Conservation (phyloP, 257 asterid genomes). For the Solanum pinnatisectum region DNA sequence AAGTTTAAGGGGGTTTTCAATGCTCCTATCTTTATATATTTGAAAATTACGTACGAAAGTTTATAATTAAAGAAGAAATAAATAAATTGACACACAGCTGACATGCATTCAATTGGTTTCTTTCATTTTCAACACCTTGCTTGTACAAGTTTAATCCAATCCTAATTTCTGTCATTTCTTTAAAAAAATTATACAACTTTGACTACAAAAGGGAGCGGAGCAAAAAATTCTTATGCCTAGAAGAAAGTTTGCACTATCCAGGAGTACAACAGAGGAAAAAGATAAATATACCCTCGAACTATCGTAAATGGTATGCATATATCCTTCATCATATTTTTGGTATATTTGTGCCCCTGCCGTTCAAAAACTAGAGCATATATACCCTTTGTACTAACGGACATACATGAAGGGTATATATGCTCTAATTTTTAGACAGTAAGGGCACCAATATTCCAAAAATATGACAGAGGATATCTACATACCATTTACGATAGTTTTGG, state of each 20-base stretch:
- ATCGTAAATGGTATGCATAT: too few relatives aligned
- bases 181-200: not conserved
- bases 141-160: not conserved
- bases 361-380: too few relatives aligned
- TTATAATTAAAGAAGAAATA: not conserved
- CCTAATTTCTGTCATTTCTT: not conserved
- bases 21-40: too few relatives aligned
- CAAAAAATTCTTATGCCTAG: not conserved
- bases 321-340: fast-evolving
- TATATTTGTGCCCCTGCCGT: fast-evolving
- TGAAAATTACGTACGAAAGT: too few relatives aligned
- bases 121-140: not conserved
- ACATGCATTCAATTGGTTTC: not conserved
- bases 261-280: not conserved
- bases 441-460: fast-evolving
- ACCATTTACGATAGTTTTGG: too few relatives aligned
- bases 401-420: too few relatives aligned
- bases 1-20: too few relatives aligned
- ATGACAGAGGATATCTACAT: fast-evolving
- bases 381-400: too few relatives aligned
- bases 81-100: not conserved
- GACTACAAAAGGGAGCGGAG: not conserved
- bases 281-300: fast-evolving
- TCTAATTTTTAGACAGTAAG: fast-evolving
- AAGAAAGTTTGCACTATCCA: not conserved